These are phyloP conservation scores for Chytridiales sp. DNA, from an alignment of 371 early-diverging fungal genomes.

Conservation along the genomic window DNA sequence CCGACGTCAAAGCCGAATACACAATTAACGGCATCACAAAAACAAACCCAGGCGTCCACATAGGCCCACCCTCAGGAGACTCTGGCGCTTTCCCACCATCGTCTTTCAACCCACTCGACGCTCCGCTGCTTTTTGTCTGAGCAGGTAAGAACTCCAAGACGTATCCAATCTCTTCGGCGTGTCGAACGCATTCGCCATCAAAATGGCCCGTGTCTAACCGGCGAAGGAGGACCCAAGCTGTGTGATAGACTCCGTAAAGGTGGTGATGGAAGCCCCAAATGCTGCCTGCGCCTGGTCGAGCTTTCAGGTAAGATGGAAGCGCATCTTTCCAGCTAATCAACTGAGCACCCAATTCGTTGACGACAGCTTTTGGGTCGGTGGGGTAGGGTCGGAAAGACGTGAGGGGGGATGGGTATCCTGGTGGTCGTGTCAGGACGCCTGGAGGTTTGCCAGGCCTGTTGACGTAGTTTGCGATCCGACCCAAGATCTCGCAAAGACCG, in stretches of 20 bases:
- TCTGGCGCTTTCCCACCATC: background rate
- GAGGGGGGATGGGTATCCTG: slow-evolving; percentile 9
- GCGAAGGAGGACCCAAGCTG: slow-evolving; percentile 33
- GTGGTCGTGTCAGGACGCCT: slow-evolving; percentile 5
- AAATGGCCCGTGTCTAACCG: slow-evolving; percentile 33
- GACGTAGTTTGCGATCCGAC: slow-evolving; percentile 39
- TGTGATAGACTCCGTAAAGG: slow-evolving; percentile 36
- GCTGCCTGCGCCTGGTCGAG: slow-evolving; percentile 16
- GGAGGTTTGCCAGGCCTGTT: slow-evolving; percentile 33
- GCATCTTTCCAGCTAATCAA: slow-evolving; percentile 23
- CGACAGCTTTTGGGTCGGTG: slow-evolving; percentile 15
- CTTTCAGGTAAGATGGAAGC: slow-evolving; percentile 24
- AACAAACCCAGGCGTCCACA: slow-evolving; percentile 22
- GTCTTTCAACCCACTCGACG: background rate
- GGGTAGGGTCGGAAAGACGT: too few relatives aligned
- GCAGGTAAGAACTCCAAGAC: slow-evolving; percentile 26
- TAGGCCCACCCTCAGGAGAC: too few relatives aligned
- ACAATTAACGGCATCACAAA: slow-evolving; percentile 43
- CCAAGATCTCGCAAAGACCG: slow-evolving; percentile 38
- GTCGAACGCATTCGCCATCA: slow-evolving; percentile 19
- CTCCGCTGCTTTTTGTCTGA: background rate
- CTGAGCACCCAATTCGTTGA: slow-evolving; percentile 23
- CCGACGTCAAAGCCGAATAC: slow-evolving; percentile 35
- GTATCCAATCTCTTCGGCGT: slow-evolving; percentile 27
- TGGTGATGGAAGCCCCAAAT: slow-evolving; percentile 43